phyloP scores from a whole-genome alignment of 352 stramenopile species.

The Phytopythium cucurbitacearum region DNA sequence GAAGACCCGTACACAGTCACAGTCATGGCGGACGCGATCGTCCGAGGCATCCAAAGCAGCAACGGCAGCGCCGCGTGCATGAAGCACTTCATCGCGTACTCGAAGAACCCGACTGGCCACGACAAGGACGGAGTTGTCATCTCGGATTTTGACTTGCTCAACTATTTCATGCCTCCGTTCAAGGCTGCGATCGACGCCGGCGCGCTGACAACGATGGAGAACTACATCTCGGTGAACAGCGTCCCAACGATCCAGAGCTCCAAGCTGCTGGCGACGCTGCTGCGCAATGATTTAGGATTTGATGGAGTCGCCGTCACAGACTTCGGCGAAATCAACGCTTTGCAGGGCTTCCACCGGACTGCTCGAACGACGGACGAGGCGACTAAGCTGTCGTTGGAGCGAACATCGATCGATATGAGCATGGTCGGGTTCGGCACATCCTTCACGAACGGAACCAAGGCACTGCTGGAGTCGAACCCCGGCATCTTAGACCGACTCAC shows the following conservation, averaged over 20 bases:
- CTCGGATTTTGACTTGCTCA: constrained; percentile 59
- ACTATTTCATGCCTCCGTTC: constrained; percentile 79
- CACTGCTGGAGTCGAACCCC: constrained; percentile 31
- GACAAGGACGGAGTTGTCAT: constrained; percentile 55
- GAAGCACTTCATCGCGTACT: constrained; percentile 87
- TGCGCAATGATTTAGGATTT: constrained; percentile 74
- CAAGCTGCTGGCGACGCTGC: constrained; percentile 57
- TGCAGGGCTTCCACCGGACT: constrained; percentile 52
- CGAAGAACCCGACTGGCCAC: constrained; percentile 58
- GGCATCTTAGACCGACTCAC: constrained; percentile 38
- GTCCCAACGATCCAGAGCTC: constrained; percentile 79
- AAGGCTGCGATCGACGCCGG: constrained; percentile 64
- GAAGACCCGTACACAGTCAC: constrained; percentile 85
- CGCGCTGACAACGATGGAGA: constrained; percentile 86
- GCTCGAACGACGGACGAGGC: constrained; percentile 36
- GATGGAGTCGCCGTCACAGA: constrained; percentile 86
- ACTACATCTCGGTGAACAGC: constrained; percentile 87
- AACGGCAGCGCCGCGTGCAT: constrained; percentile 67
- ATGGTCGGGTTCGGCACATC: constrained; percentile 59
- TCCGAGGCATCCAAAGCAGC: constrained; percentile 71
- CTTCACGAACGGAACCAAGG: constrained; percentile 39
- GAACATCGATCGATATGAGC: constrained; percentile 87
- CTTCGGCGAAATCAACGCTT: constrained; percentile 88
- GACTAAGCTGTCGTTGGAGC: constrained; percentile 44
- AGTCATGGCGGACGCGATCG: constrained; percentile 56